Percentiles rank a stretch among this genome's conserved stretches.
phyloP scores from a whole-genome alignment of 306 rosid genomes.

The Malus domestica region DNA sequence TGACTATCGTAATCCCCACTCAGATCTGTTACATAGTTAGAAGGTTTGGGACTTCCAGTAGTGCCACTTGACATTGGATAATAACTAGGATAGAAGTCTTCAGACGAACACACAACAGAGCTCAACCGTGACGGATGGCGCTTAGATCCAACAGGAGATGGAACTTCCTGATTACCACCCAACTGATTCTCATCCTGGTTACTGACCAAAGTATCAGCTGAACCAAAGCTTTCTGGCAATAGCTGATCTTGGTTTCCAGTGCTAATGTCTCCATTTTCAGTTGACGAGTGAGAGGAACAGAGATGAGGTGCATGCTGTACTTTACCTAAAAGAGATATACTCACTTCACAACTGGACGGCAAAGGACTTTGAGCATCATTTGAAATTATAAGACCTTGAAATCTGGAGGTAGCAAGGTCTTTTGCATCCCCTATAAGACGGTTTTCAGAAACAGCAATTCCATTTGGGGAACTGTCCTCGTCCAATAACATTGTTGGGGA shows the following conservation, averaged over 20 bases:
- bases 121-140: conserved; percentile 15
- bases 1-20: conserved; percentile 38
- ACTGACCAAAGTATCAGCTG: conserved; percentile 16
- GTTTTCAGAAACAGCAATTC: conserved; percentile 20
- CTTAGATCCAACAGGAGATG: conserved; percentile 18
- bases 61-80: conserved; percentile 6
- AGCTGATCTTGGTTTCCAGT: conserved; percentile 10
- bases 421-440: conserved; percentile 39
- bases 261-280: conserved; percentile 21
- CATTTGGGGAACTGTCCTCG: conserved; percentile 12
- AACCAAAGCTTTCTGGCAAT: conserved; percentile 11
- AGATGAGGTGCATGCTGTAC: conserved; percentile 19
- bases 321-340: conserved; percentile 15
- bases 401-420: conserved; percentile 34
- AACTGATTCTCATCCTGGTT: conserved; percentile 27
- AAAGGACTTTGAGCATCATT: conserved; percentile 18
- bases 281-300: conserved; percentile 1
- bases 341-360: conserved; percentile 10
- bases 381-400: conserved; percentile 28
- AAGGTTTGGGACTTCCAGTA: conserved; percentile 24
- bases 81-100: conserved; percentile 34
- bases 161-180: conserved; percentile 13
- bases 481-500: conserved; percentile 4
- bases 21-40: conserved; percentile 34
- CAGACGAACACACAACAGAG: conserved; percentile 19